Evolutionary conservation across 2,329 filamentous ascomycete genomes (phyloP).

Genomic region (Blastomyces emzantsi): DNA sequence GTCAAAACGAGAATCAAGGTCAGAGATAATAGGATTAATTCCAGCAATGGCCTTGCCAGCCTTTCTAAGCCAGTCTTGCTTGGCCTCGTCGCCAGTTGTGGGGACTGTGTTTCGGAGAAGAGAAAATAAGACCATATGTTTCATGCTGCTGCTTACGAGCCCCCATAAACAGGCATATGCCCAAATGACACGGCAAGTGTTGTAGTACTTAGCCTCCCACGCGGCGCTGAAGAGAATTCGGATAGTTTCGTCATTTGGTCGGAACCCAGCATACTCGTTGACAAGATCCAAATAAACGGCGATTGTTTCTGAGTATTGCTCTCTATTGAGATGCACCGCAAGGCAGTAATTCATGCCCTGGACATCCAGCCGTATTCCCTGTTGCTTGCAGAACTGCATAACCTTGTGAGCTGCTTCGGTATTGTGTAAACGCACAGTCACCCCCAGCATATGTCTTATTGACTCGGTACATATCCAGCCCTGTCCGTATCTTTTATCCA

Average conservation of each 20-base stretch:
- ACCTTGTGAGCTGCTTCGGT: conserved; percentile 23
- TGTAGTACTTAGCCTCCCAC: conserved; percentile 31
- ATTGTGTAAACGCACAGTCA: conserved; percentile 22
- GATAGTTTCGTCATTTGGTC: conserved; percentile 21
- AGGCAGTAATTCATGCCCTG: conserved; percentile 26
- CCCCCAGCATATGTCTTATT: conserved; percentile 32
- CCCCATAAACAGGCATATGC: conserved; percentile 38
- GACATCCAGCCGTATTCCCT: conserved; percentile 22
- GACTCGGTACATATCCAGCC: conserved; percentile 31
- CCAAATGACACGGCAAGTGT: conserved; percentile 41
- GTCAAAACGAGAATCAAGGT: conserved; percentile 11
- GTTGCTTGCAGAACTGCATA: conserved; percentile 25
- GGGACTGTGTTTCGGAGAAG: conserved; percentile 22
- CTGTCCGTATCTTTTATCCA: conserved; percentile 29
- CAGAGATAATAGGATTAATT: conserved; percentile 17
- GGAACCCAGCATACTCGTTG: conserved; percentile 10
- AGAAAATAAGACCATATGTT: conserved; percentile 24
- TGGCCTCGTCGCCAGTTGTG: conserved; percentile 13
- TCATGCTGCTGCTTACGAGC: conserved; percentile 28
- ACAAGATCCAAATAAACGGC: conserved; percentile 15
- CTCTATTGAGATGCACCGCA: conserved; percentile 20
- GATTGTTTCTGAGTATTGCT: conserved; percentile 16
- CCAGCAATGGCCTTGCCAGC: conserved; percentile 15
- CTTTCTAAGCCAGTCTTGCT: conserved; percentile 1
- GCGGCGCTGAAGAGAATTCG: conserved; percentile 37